These are phyloP conservation scores for Backusella parvicylindrica DNA, from an alignment of 192 early-diverging fungal species.

Conservation along the genomic window DNA sequence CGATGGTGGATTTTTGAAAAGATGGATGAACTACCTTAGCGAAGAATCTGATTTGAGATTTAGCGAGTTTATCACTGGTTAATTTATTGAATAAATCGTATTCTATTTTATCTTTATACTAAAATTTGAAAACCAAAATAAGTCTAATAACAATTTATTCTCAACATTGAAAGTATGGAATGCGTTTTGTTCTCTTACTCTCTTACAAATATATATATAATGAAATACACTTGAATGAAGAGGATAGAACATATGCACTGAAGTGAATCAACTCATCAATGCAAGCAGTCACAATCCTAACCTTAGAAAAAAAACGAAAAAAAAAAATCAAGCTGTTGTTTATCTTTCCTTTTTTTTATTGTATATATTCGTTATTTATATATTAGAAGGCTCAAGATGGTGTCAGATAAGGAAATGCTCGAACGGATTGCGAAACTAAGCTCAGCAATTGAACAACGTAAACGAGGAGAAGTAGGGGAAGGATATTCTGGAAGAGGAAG, in stretches of 20 bases:
- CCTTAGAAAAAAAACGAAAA: background rate
- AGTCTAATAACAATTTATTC: too few relatives aligned
- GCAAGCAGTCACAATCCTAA: background rate
- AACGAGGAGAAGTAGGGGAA: background rate
- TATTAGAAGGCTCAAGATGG: conserved; percentile 8
- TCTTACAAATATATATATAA: too few relatives aligned
- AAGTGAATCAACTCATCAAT: too few relatives aligned
- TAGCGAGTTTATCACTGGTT: conserved; percentile 25
- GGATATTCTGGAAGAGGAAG: conserved; percentile 1
- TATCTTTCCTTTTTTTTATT: background rate
- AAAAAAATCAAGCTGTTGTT: background rate
- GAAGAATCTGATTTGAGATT: conserved; percentile 50
- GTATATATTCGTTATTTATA: background rate
- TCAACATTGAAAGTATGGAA: too few relatives aligned
- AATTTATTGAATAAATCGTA: background rate
- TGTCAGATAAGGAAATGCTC: conserved; percentile 15
- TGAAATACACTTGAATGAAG: too few relatives aligned
- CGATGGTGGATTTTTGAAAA: conserved; percentile 45
- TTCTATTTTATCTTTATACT: too few relatives aligned
- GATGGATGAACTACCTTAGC: conserved; percentile 45
- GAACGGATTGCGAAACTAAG: conserved; percentile 15
- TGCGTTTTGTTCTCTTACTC: too few relatives aligned
- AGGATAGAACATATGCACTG: too few relatives aligned
- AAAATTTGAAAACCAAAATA: too few relatives aligned
- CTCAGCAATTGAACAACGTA: conserved; percentile 15